Evolutionary conservation across 2,329 filamentous ascomycete genomes (phyloP).

Genomic region (Aureobasidium lini): DNA sequence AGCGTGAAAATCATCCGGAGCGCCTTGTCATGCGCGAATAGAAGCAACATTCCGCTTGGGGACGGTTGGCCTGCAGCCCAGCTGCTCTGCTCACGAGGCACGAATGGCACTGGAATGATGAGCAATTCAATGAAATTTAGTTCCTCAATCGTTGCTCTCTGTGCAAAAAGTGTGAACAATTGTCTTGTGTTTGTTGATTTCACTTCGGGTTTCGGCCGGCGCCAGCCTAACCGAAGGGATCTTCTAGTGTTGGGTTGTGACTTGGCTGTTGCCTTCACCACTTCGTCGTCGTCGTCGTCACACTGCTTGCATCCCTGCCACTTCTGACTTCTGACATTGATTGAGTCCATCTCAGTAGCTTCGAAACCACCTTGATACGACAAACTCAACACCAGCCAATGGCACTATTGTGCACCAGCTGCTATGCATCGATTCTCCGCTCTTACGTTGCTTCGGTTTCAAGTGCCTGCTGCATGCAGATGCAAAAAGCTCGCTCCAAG

Average conservation of each 20-base stretch:
- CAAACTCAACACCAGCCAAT: not conserved
- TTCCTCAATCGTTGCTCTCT: slow-evolving; percentile 3
- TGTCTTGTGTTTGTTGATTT: slow-evolving; percentile 12
- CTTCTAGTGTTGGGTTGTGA: slow-evolving; percentile 7
- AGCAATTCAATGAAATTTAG: slow-evolving; percentile 11
- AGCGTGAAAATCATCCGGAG: slow-evolving; percentile 10
- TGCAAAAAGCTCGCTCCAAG: slow-evolving; percentile 11
- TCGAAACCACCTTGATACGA: not conserved
- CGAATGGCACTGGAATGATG: slow-evolving; percentile 13
- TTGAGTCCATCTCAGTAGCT: not conserved
- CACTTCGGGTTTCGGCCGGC: slow-evolving; percentile 2
- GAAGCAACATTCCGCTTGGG: slow-evolving; percentile 14
- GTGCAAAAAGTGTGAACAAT: not conserved
- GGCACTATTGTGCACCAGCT: slow-evolving; percentile 8
- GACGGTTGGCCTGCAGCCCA: slow-evolving; percentile 7
- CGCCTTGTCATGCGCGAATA: slow-evolving; percentile 11
- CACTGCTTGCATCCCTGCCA: not conserved
- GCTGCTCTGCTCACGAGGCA: slow-evolving; percentile 11
- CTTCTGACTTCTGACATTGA: slow-evolving; percentile 1
- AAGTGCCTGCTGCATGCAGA: slow-evolving; percentile 9
- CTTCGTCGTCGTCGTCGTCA: not conserved
- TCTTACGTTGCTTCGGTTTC: slow-evolving; percentile 13
- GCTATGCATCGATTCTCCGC: slow-evolving; percentile 7
- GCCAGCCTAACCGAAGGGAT: not conserved
- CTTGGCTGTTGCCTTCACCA: slow-evolving; percentile 1